These are phyloP conservation scores for Theobroma grandiflorum DNA, from an alignment of 441 rosid species.

Conservation along the genomic window DNA sequence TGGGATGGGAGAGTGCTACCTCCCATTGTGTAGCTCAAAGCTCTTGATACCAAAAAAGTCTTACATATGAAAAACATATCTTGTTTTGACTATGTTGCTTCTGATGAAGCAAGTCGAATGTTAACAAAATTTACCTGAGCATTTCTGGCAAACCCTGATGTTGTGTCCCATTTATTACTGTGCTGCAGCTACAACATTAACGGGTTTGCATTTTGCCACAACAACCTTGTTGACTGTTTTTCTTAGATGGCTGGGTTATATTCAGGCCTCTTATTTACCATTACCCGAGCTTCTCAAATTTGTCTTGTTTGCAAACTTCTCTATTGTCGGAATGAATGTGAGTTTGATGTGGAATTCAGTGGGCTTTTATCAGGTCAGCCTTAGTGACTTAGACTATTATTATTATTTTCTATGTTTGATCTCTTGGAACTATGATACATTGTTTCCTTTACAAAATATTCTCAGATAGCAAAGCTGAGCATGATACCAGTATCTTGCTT, in stretches of 20 bases:
- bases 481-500: constrained; percentile 98
- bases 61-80: not conserved
- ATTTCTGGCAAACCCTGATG: constrained; percentile 29
- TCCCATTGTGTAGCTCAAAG: not conserved
- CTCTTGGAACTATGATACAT: constrained; percentile 18
- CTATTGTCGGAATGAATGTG: constrained; percentile 98
- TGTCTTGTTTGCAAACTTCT: constrained; percentile 91
- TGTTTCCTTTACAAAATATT: constrained; percentile 24
- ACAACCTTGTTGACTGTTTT: constrained; percentile 82
- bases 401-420: not conserved
- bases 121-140: not conserved
- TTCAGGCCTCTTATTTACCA: constrained; percentile 83
- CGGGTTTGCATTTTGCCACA: constrained; percentile 95
- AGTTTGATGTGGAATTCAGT: constrained; percentile 99
- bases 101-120: constrained; percentile 1
- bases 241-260: constrained; percentile 87
- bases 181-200: constrained; percentile 91
- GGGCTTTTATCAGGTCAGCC: constrained; percentile 93
- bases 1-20: not conserved
- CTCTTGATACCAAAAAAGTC: not conserved
- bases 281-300: constrained; percentile 76
- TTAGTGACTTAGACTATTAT: not conserved
- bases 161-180: constrained; percentile 29
- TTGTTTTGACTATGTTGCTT: constrained; percentile 11
- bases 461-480: constrained; percentile 94